phyloP scores from a whole-genome alignment of 257 asterid species.

The Plantago major region DNA sequence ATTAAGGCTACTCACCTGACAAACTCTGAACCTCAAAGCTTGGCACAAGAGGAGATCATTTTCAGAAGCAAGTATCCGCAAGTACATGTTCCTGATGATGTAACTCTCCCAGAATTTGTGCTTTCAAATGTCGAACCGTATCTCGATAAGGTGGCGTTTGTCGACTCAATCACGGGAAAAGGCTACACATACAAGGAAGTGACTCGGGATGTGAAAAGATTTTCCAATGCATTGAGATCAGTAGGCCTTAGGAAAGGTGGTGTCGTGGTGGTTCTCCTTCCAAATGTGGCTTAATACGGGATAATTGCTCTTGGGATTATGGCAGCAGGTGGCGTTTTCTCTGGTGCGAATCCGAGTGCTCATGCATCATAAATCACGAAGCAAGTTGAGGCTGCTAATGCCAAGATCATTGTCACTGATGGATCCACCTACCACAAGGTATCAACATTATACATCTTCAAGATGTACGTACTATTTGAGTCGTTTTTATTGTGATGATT shows the following conservation, averaged over 20 bases:
- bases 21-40: conserved; percentile 28
- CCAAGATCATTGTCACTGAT: conserved; percentile 74
- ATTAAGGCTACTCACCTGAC: too few relatives aligned
- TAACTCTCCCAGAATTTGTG: conserved; percentile 79
- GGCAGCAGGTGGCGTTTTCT: conserved; percentile 88
- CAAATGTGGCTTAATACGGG: conserved; percentile 74
- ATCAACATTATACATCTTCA: neutral
- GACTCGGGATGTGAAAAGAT: conserved; percentile 51
- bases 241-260: conserved; percentile 79
- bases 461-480: neutral
- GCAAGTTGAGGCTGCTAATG: conserved; percentile 87
- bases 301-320: conserved; percentile 83
- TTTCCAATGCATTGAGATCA: conserved; percentile 81
- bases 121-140: conserved; percentile 50
- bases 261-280: conserved; percentile 73
- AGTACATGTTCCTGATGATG: conserved; percentile 57
- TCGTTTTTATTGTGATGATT: neutral
- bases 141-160: conserved; percentile 63
- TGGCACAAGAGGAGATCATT: conserved; percentile 40
- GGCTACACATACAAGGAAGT: conserved; percentile 63
- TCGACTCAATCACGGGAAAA: conserved; percentile 64
- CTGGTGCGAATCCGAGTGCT: conserved; percentile 81
- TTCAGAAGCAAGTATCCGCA: conserved; percentile 68
- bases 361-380: conserved; percentile 75
- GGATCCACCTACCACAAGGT: conserved; percentile 78